Evolutionary conservation across 1,139 yeast species (phyloP), one percentile per base, ranked within the genome.

Genomic region (Geotrichum carabidarum): DNA sequence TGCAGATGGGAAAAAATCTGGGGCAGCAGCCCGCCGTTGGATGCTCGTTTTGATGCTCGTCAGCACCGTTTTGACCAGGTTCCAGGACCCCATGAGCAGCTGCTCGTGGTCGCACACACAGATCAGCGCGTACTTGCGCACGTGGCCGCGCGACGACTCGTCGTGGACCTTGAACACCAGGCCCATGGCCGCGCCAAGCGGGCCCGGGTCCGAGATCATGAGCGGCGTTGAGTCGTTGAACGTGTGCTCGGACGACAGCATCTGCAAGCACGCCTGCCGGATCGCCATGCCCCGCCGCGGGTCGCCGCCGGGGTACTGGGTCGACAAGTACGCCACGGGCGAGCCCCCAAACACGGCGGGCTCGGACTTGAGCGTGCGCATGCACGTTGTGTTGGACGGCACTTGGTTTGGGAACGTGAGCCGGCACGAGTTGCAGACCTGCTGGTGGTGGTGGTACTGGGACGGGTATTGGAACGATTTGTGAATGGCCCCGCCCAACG

Each of bases 121-220:
- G 60, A 86, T 77, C 22, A 86, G 67, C 2, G 88, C 77, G 63
- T 86, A 87, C 56, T 86, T 78, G 55, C 95, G 72, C 63, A 85
- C 93, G 5, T 86, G 82, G 0, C 95, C 95, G 55, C 95, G 75
- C 0, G 95, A 91, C 53, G 81, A 79, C 27, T 76, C 72, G 67
- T 88, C 96, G 40, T 75, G 75, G 12, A 87, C 73, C 63, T 84
- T 84, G 71, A 88, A 86, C 6, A 84, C 80, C 56, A 81, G 74
- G 36, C 81, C 79, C 22, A 87, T 70, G 43, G 91, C 83, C 60
- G 82, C 80, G 0, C 95, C 95, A 59, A 82, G 31, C 6, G 44
- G 77, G 2, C 74, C 66, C 7, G 80, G 78, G 63, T 87, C 95
- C 1, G 90, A 90, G 63, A 83, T 83, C 63, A 84, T 79, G 65